phyloP scores from a whole-genome alignment of 164 flowering plant genomes.

The Piper longum region DNA sequence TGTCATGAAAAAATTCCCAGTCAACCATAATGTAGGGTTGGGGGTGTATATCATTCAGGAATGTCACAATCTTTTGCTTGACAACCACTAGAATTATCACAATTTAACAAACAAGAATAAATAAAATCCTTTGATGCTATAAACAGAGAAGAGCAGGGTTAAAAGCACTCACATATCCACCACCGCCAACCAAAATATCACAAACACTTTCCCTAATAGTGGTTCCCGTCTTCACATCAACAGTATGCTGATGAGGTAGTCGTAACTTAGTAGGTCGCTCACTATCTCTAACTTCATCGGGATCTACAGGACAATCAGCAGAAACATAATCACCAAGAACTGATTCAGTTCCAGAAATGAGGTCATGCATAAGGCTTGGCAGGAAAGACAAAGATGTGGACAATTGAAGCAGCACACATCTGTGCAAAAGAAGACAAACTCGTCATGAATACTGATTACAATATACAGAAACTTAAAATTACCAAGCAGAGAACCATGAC shows the following conservation, averaged over 20 bases:
- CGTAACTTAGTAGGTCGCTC: constrained; percentile 87
- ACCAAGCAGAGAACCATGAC: not conserved
- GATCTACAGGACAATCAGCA: constrained; percentile 80
- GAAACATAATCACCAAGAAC: constrained; percentile 94
- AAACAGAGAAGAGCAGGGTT: not conserved
- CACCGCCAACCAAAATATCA: constrained; percentile 85
- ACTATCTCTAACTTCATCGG: constrained; percentile 93
- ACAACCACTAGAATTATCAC: not conserved
- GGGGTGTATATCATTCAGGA: not conserved
- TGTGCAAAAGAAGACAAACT: constrained; percentile 54
- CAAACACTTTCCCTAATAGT: constrained; percentile 78
- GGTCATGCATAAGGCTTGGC: constrained; percentile 77
- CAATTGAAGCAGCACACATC: constrained; percentile 92
- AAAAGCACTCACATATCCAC: constrained; percentile 61
- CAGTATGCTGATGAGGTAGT: constrained; percentile 69
- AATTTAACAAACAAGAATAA: too few species aligned
- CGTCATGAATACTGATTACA: not conserved
- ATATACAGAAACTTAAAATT: too few species aligned
- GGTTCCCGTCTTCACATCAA: constrained; percentile 49
- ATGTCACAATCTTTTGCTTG: too few species aligned
- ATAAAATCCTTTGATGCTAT: not conserved
- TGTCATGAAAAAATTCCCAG: not conserved
- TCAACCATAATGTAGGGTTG: not conserved
- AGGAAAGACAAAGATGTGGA: constrained; percentile 92
- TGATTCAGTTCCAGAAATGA: constrained; percentile 47